Conservation (phyloP, 148 eudicot genomes). For the Fagopyrum esculentum region DNA sequence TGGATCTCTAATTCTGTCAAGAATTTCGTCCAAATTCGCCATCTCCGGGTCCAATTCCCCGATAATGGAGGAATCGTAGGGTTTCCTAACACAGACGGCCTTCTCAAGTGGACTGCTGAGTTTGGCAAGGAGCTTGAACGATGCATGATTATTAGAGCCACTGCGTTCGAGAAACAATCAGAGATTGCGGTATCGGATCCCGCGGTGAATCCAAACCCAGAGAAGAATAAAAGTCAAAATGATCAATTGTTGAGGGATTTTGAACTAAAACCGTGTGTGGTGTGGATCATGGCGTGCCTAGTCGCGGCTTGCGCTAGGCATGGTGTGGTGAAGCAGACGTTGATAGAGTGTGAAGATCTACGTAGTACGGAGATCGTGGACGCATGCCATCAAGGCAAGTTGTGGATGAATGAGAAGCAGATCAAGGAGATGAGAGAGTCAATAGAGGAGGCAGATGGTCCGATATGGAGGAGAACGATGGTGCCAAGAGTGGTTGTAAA, state of each 20-base stretch:
- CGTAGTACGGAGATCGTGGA: slow-evolving; percentile 34
- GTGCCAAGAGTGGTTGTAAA: slow-evolving; percentile 43
- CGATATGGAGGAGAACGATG: slow-evolving; percentile 13
- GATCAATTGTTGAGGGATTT: slow-evolving; percentile 21
- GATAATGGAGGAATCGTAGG: slow-evolving; percentile 35
- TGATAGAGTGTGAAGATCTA: slow-evolving; percentile 25
- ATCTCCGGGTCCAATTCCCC: slow-evolving; percentile 37
- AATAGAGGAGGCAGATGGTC: slow-evolving; percentile 10
- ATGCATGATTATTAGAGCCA: slow-evolving; percentile 51
- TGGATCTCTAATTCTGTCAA: slow-evolving; percentile 28
- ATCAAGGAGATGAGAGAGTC: slow-evolving; percentile 32
- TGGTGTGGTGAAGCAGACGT: slow-evolving; percentile 37
- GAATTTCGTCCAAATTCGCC: slow-evolving; percentile 30
- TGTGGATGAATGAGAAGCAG: slow-evolving; percentile 38
- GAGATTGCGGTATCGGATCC: neutral
- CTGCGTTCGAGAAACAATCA: slow-evolving; percentile 15
- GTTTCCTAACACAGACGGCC: slow-evolving; percentile 17
- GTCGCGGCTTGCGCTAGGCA: slow-evolving; percentile 64
- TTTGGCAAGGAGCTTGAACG: slow-evolving; percentile 53
- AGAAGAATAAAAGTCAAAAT: neutral
- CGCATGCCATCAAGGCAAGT: slow-evolving; percentile 47
- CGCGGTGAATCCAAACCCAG: neutral
- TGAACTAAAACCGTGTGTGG: slow-evolving; percentile 47
- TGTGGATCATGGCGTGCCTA: slow-evolving; percentile 61
- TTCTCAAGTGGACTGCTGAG: slow-evolving; percentile 56